phyloP scores from a whole-genome alignment of 768 basidiomycete species.

The Pisolithus marmoratus region DNA sequence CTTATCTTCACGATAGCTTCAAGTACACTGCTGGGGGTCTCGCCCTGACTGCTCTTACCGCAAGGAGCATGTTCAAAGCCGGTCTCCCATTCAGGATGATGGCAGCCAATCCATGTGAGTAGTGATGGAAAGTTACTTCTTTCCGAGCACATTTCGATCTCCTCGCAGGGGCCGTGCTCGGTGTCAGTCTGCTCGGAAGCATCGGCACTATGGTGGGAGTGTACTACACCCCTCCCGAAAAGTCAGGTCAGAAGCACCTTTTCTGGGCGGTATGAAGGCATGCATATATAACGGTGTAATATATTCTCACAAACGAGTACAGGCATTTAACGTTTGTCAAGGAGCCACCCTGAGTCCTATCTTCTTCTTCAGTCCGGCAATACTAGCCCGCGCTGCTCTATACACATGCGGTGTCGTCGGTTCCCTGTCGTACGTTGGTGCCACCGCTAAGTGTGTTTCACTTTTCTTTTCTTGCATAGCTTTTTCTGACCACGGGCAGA shows the following conservation, averaged over 20 bases:
- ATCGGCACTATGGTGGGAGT: conserved; percentile 86
- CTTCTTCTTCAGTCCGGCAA: conserved; percentile 83
- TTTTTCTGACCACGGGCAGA: conserved; percentile 21
- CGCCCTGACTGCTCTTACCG: conserved; percentile 68
- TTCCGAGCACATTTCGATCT: neutral
- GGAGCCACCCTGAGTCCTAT: conserved; percentile 81
- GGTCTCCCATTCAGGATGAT: conserved; percentile 69
- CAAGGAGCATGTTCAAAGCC: conserved; percentile 68
- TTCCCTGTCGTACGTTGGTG: conserved; percentile 80
- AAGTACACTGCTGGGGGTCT: conserved; percentile 82
- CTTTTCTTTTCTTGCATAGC: neutral
- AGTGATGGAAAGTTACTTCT: neutral
- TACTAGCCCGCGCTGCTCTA: conserved; percentile 80
- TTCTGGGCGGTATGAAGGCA: conserved; percentile 64
- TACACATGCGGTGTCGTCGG: conserved; percentile 88
- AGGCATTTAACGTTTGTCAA: conserved; percentile 85
- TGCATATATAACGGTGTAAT: neutral
- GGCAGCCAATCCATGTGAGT: conserved; percentile 76
- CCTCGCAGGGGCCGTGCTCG: conserved; percentile 67
- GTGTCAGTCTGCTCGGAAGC: conserved; percentile 70
- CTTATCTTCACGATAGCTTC: conserved; percentile 72
- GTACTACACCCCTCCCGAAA: conserved; percentile 74
- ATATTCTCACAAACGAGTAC: neutral
- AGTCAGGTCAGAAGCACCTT: conserved; percentile 66
- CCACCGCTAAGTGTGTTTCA: conserved; percentile 66